phyloP scores from a whole-genome alignment of 1,139 yeast genomes.

The Hansenula lynferdii region DNA sequence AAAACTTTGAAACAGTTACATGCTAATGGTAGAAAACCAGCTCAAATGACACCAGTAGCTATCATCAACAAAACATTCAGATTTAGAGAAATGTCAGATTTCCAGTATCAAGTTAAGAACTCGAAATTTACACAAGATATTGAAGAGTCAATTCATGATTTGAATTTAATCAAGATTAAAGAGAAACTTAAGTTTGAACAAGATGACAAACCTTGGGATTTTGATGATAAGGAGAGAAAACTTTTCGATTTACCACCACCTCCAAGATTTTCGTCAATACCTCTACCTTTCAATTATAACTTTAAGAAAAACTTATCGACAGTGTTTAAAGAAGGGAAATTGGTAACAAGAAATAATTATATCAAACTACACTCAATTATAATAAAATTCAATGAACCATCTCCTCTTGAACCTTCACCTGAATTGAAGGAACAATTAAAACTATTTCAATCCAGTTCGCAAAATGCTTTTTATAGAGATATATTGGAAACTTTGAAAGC shows the following conservation, averaged over 20 bases:
- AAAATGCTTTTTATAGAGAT: constrained; percentile 14
- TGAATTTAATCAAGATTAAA: constrained; percentile 36
- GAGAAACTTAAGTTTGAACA: constrained; percentile 24
- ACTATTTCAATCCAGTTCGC: constrained; percentile 10
- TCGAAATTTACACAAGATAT: constrained; percentile 44
- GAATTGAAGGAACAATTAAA: constrained; percentile 33
- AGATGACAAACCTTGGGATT: constrained; percentile 20
- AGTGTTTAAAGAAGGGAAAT: constrained; percentile 49
- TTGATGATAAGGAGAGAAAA: not conserved
- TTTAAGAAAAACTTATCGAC: constrained; percentile 55
- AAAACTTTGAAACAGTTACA: constrained; percentile 38
- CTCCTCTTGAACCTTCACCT: constrained; percentile 41
- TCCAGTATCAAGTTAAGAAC: constrained; percentile 64
- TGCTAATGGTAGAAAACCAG: constrained; percentile 23
- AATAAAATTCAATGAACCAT: constrained; percentile 37
- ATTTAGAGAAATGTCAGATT: constrained; percentile 86
- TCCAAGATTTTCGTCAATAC: constrained; percentile 71
- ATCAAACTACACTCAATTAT: constrained; percentile 42
- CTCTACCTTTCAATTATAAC: constrained; percentile 72
- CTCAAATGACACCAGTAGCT: constrained; percentile 55
- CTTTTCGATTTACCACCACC: constrained; percentile 75
- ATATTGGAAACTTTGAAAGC: constrained; percentile 35
- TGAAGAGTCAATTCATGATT: constrained; percentile 34
- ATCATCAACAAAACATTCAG: constrained; percentile 67
- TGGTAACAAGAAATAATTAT: constrained; percentile 32